Evolutionary conservation across 1,284 basidiomycete genomes (phyloP).

Genomic region (Moesziomyces globuligerus): DNA sequence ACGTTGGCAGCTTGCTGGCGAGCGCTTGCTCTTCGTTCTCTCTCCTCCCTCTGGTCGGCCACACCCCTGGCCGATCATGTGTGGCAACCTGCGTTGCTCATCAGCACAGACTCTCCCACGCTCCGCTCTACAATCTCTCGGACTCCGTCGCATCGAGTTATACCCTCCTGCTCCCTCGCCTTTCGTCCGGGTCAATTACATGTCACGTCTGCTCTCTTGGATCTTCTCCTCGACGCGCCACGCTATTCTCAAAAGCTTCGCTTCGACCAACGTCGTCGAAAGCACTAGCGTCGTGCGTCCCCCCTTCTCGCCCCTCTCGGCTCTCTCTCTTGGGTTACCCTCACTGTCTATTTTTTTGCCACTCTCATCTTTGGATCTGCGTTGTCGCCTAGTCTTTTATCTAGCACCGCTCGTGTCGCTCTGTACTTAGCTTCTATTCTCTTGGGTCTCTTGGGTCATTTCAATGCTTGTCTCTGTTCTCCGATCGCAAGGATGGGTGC

Average conservation of each 20-base stretch:
- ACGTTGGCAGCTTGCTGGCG: background rate
- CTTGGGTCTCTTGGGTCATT: background rate
- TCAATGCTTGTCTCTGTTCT: no score
- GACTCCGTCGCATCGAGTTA: background rate
- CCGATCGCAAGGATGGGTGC: no score
- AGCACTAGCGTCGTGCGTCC: no score
- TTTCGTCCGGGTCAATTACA: background rate
- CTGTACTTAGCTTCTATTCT: background rate
- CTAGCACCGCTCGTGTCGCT: no score
- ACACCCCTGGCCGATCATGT: background rate
- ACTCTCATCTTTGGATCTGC: background rate
- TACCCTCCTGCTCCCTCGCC: background rate
- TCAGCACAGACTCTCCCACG: background rate
- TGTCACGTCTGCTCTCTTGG: background rate
- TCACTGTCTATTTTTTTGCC: background rate
- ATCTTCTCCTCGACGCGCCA: background rate
- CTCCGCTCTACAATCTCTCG: background rate
- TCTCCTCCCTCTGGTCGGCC: background rate
- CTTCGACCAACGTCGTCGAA: no score
- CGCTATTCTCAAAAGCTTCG: no score
- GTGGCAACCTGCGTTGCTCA: background rate
- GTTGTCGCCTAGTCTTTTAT: background rate
- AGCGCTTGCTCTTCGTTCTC: background rate
- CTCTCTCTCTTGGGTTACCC: background rate
- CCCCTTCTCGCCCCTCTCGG: no score